These are phyloP conservation scores for Leccinum subrobustum DNA, from an alignment of 1,284 basidiomycete genomes.

Conservation along the genomic window DNA sequence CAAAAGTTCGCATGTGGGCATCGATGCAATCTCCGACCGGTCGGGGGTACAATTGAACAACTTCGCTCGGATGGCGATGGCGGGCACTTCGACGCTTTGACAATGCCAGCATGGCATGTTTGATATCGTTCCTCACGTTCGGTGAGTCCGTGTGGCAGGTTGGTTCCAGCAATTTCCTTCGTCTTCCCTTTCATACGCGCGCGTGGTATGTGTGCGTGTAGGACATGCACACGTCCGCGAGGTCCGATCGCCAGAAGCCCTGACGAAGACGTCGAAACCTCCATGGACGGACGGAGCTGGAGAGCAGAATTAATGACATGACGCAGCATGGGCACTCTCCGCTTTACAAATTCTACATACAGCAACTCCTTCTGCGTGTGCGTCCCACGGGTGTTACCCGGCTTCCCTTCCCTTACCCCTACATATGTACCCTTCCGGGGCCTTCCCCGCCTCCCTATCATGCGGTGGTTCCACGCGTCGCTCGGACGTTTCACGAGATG, in stretches of 20 bases:
- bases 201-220: not conserved
- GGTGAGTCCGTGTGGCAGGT: not conserved
- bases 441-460: not conserved
- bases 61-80: not conserved
- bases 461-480: conserved; percentile 14
- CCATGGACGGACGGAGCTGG: not conserved
- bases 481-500: conserved; percentile 23
- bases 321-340: not conserved
- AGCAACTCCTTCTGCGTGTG: not conserved
- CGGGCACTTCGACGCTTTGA: not conserved
- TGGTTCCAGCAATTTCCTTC: not conserved
- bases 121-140: not conserved
- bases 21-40: not conserved
- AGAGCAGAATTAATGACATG: not conserved
- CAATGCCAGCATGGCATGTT: not conserved
- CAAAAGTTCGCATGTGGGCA: not conserved
- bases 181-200: not conserved
- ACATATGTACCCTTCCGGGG: not conserved
- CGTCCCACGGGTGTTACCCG: not conserved
- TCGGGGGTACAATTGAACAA: not conserved
- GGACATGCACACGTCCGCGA: conserved; percentile 1
- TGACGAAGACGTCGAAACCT: not conserved
- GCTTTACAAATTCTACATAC: not conserved
- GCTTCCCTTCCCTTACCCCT: not conserved
- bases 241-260: conserved; percentile 15